These are phyloP conservation scores for Ogataea pilisensis DNA, from an alignment of 805 yeast species.

Conservation along the genomic window DNA sequence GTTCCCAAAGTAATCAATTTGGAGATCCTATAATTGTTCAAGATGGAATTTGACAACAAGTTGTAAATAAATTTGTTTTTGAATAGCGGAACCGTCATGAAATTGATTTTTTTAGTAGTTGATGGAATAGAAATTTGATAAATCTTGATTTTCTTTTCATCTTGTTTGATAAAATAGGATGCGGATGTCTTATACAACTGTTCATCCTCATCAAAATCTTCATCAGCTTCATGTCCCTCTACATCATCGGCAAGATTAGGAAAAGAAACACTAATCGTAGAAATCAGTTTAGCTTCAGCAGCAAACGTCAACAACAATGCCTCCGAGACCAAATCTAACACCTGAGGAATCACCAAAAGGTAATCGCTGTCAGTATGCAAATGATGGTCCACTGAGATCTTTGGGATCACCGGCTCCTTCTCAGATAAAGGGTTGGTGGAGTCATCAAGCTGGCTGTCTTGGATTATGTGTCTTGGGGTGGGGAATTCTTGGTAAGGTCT, in stretches of 20 bases:
- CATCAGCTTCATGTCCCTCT: conserved; percentile 15
- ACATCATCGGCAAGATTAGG: conserved; percentile 5
- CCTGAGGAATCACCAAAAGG: conserved; percentile 31
- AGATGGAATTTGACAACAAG: conserved; percentile 13
- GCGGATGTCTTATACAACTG: conserved; percentile 39
- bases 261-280: conserved; percentile 11
- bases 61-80: conserved; percentile 24
- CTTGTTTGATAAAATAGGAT: conserved; percentile 25
- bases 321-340: conserved; percentile 21
- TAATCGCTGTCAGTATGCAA: conserved; percentile 16
- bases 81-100: conserved; percentile 20
- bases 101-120: conserved; percentile 4
- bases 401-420: conserved; percentile 26
- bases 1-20: conserved; percentile 20
- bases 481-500: conserved; percentile 46
- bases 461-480: conserved; percentile 44
- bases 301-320: conserved; percentile 11
- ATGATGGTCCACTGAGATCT: conserved; percentile 21
- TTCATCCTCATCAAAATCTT: conserved; percentile 43
- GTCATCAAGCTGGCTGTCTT: conserved; percentile 32
- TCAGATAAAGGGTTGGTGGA: conserved; percentile 13
- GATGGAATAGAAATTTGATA: conserved; percentile 5
- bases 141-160: conserved; percentile 13
- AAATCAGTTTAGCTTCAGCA: conserved; percentile 9
- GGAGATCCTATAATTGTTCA: conserved; percentile 9